A percentile compares a stretch with the other conserved stretches of the same genome.
Evolutionary conservation across 2,329 filamentous ascomycete genomes (phyloP).

Genomic region (Rhynchosporium secalis): DNA sequence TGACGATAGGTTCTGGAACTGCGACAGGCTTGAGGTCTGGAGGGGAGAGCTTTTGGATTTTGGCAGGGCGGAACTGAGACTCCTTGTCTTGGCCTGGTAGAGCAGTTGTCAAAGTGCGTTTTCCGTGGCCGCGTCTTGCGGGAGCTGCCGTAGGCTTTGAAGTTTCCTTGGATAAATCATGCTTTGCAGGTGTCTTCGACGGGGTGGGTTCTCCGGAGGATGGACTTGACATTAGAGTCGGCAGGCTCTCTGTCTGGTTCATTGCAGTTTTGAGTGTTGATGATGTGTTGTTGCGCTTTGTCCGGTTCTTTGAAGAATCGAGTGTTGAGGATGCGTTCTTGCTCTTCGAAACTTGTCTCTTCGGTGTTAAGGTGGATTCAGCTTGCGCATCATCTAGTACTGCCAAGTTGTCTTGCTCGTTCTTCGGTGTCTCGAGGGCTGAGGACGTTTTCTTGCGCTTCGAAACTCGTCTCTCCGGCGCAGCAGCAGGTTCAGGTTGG

Average conservation of each 20-base stretch:
- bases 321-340: no score
- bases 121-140: not conserved
- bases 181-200: not conserved
- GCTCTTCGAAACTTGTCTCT: no score
- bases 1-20: not conserved
- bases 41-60: conserved; percentile 4
- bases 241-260: no score
- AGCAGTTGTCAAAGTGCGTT: not conserved
- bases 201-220: no score
- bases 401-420: not conserved
- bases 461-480: not conserved
- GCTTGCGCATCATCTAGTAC: no score
- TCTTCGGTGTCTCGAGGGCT: not conserved
- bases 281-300: no score
- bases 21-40: not conserved
- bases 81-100: not conserved
- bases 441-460: not conserved
- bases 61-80: not conserved
- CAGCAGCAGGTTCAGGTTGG: not conserved
- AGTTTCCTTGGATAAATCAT: not conserved
- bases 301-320: no score
- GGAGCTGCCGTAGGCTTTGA: not conserved
- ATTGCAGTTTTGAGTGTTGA: no score
- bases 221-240: not conserved
- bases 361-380: no score